Conservation (phyloP, 805 yeast species). For the Suhomyces canberraensis region DNA sequence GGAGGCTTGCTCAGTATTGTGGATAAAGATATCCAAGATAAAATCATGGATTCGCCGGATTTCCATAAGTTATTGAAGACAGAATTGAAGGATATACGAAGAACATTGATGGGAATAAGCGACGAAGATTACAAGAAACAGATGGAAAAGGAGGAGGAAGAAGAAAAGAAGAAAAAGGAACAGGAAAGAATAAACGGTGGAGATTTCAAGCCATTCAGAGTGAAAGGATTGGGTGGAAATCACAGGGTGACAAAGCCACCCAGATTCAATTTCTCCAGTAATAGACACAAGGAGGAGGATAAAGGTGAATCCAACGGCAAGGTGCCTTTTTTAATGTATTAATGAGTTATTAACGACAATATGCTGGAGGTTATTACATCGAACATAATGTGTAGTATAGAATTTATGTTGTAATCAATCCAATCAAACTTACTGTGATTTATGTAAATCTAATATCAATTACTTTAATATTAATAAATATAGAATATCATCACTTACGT, state of each 20-base stretch:
- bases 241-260: constrained; percentile 36
- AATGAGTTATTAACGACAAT: too few relatives aligned
- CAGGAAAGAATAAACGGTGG: constrained; percentile 4
- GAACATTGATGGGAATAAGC: constrained; percentile 31
- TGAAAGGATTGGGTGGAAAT: constrained; percentile 18
- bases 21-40: constrained; percentile 43
- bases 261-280: constrained; percentile 22
- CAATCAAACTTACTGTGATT: too few relatives aligned
- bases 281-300: constrained; percentile 5
- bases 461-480: too few relatives aligned
- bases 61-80: constrained; percentile 30
- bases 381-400: too few relatives aligned
- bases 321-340: constrained; percentile 19
- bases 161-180: constrained; percentile 13
- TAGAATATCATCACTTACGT: too few relatives aligned
- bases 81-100: constrained; percentile 32
- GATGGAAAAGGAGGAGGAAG: constrained; percentile 16
- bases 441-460: too few relatives aligned
- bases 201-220: constrained; percentile 25
- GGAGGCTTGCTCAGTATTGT: constrained; percentile 35
- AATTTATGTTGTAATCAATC: too few relatives aligned
- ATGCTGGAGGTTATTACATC: too few relatives aligned
- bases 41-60: constrained; percentile 40
- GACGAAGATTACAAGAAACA: constrained; percentile 39
- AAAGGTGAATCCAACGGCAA: constrained; percentile 1